Percentiles rank a stretch among this genome's conserved stretches.
Conservation (phyloP, 495 filamentous ascomycete genomes). For the Penicillium soppii region DNA sequence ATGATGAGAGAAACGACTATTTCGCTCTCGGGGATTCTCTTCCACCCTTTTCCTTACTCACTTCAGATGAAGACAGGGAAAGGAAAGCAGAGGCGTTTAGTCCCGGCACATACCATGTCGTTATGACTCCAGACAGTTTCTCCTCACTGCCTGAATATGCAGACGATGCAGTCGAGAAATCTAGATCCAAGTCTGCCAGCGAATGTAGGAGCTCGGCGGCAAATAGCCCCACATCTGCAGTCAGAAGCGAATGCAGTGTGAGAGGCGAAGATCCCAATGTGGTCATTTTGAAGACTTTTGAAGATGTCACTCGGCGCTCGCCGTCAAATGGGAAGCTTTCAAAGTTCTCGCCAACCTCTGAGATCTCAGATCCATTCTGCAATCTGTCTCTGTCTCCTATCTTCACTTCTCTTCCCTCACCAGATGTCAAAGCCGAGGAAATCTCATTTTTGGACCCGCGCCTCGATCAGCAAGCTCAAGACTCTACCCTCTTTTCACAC, state of each 20-base stretch:
- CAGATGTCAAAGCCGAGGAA: constrained; percentile 16
- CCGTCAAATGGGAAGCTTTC: constrained; percentile 26
- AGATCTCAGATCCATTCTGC: constrained; percentile 32
- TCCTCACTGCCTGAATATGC: constrained; percentile 52
- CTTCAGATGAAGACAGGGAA: constrained; percentile 61
- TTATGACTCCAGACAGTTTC: constrained; percentile 57
- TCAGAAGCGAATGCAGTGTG: constrained; percentile 12
- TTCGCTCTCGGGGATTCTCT: constrained; percentile 40
- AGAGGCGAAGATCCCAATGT: constrained; percentile 40
- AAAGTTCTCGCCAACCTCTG: constrained; percentile 37
- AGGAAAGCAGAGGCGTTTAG: constrained; percentile 51
- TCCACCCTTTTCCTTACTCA: constrained; percentile 53
- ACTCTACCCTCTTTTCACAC: constrained; percentile 39
- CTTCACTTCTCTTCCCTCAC: constrained; percentile 19
- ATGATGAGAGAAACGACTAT: constrained; percentile 25
- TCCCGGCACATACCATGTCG: constrained; percentile 58
- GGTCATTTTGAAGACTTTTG: constrained; percentile 49
- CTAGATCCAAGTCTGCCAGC: constrained; percentile 11
- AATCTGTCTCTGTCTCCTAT: constrained; percentile 24
- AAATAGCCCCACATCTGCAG: constrained; percentile 16
- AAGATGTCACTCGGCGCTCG: constrained; percentile 41
- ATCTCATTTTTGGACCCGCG: constrained; percentile 13
- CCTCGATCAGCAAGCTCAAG: constrained; percentile 28
- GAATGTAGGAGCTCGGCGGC: constrained; percentile 22
- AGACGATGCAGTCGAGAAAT: constrained; percentile 27